Evolutionary conservation across 257 asterid species (phyloP).

Genomic region (Solanum medicagineum): DNA sequence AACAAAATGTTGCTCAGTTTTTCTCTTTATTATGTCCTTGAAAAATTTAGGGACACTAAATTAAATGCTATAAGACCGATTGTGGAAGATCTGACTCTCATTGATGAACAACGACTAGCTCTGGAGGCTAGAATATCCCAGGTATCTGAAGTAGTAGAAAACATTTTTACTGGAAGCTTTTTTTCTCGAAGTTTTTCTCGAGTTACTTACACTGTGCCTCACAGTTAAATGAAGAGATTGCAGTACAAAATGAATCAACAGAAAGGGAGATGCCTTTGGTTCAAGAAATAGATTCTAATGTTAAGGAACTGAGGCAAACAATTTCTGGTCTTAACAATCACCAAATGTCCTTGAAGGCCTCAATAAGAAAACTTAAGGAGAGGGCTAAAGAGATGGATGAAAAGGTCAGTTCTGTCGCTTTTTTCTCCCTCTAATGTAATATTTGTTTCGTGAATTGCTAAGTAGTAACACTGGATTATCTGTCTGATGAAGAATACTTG

Average conservation of each 20-base stretch:
- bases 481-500: background rate
- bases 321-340: slow-evolving; percentile 68
- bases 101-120: slow-evolving; percentile 36
- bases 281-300: background rate
- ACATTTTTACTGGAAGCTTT: background rate
- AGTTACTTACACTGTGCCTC: slow-evolving; percentile 1
- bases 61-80: slow-evolving; percentile 30
- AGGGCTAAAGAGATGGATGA: slow-evolving; percentile 70
- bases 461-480: slow-evolving; percentile 11
- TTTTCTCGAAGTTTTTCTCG: background rate
- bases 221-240: background rate
- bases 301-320: slow-evolving; percentile 26
- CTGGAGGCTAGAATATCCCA: slow-evolving; percentile 42
- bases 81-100: slow-evolving; percentile 36
- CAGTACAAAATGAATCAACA: background rate
- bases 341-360: slow-evolving; percentile 57
- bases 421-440: background rate
- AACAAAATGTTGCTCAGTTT: background rate
- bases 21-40: background rate
- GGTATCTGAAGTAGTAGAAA: slow-evolving; percentile 26
- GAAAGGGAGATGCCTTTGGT: background rate
- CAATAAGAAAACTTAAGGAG: slow-evolving; percentile 53
- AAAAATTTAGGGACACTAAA: slow-evolving; percentile 32
- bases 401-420: slow-evolving; percentile 36
- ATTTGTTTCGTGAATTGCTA: background rate